These are phyloP conservation scores for Ustilago tritici DNA, from an alignment of 1,284 basidiomycete species.

Conservation along the genomic window DNA sequence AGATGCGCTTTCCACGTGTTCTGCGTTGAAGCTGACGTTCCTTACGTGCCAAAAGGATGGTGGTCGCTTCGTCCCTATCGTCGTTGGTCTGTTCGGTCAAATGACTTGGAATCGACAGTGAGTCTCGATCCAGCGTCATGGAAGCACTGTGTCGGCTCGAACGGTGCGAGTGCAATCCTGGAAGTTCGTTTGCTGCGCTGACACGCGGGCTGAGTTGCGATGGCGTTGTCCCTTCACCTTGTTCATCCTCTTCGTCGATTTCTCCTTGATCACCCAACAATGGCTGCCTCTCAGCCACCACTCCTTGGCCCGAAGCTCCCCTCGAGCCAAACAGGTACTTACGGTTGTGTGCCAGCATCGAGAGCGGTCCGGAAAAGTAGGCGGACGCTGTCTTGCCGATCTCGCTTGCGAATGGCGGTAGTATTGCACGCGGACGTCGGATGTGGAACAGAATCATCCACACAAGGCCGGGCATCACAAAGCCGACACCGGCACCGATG, in stretches of 20 bases:
- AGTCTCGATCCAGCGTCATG: conserved; percentile 8
- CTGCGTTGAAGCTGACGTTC: conserved; percentile 62
- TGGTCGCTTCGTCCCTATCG: conserved; percentile 57
- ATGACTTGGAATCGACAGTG: conserved; percentile 45
- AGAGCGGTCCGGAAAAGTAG: conserved; percentile 47
- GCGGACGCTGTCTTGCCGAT: conserved; percentile 49
- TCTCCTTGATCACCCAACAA: conserved; percentile 28
- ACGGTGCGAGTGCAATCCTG: conserved; percentile 2
- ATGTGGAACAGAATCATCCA: conserved; percentile 66
- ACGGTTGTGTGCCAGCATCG: conserved; percentile 50
- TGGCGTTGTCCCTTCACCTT: background rate
- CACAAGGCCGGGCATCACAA: conserved; percentile 64
- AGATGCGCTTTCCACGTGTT: conserved; percentile 50
- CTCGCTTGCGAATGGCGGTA: conserved; percentile 55
- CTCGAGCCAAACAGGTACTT: conserved; percentile 43
- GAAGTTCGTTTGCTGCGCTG: background rate
- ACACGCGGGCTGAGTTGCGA: background rate
- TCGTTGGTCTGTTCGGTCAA: conserved; percentile 44
- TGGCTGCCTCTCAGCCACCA: conserved; percentile 33
- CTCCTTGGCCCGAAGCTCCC: conserved; percentile 9
- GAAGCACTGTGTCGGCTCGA: conserved; percentile 23
- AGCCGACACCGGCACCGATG: conserved; percentile 63
- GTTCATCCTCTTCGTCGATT: conserved; percentile 1
- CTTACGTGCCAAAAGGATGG: conserved; percentile 64
- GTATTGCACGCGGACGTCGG: conserved; percentile 62